Percentiles rank a stretch among this genome's conserved stretches.
These are phyloP conservation scores for Schrenkiella parvula DNA, from an alignment of 345 rosid species.

Conservation along the genomic window DNA sequence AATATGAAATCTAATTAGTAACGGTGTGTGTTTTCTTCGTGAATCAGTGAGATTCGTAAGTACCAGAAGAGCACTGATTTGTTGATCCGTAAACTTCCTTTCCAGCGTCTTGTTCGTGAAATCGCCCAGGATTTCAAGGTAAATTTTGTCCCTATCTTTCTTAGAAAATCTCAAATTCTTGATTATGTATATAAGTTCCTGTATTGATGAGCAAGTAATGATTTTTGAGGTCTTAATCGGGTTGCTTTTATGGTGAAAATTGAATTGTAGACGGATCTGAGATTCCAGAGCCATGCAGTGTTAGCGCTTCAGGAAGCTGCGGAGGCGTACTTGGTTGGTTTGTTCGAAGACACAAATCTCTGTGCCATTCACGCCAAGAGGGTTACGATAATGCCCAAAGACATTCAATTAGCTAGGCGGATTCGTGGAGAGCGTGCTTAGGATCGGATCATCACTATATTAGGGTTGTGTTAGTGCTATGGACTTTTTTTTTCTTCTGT, in stretches of 20 bases:
- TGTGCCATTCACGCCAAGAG: conserved; percentile 66
- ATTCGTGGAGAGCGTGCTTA: conserved; percentile 76
- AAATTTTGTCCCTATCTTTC: neutral
- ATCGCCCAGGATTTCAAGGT: conserved; percentile 67
- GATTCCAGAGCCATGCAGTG: conserved; percentile 78
- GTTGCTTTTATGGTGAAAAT: neutral
- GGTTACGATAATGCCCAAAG: conserved; percentile 72
- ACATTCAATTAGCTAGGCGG: conserved; percentile 59
- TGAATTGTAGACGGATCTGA: conserved; percentile 48
- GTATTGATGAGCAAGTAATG: neutral
- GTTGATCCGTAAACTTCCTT: conserved; percentile 66
- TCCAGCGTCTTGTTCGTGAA: conserved; percentile 73
- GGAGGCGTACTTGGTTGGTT: conserved; percentile 67
- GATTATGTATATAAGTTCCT: neutral
- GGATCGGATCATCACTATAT: conserved; percentile 19
- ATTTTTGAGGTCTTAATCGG: neutral
- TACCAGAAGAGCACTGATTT: conserved; percentile 69
- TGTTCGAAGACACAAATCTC: conserved; percentile 55
- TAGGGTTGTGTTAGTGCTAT: neutral
- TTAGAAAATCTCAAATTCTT: no score
- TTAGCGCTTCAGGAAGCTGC: conserved; percentile 74
- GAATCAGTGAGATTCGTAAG: conserved; percentile 49
- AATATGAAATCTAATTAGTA: neutral
- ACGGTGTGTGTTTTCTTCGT: neutral
- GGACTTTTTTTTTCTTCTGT: neutral